Percentiles rank a stretch among this genome's conserved stretches.
Evolutionary conservation across 2,329 filamentous ascomycete genomes (phyloP).

Genomic region (Phaeomoniella chlamydospora): DNA sequence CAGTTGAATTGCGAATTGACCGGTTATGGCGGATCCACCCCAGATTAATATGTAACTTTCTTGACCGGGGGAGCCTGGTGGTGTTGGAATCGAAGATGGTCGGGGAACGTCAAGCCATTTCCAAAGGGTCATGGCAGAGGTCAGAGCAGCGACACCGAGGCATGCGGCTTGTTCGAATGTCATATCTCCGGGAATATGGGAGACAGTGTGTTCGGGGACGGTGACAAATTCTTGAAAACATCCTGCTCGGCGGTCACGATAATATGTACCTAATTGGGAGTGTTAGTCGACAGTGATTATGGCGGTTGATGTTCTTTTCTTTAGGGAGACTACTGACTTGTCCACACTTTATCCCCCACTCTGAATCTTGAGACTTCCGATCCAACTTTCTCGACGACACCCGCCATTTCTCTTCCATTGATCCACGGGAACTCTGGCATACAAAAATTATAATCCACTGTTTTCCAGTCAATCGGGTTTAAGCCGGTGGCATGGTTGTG

Average conservation of each 20-base stretch:
- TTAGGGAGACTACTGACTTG: too few relatives aligned
- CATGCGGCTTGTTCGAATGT: constrained; percentile 20
- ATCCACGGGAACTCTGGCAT: constrained; percentile 23
- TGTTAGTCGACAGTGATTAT: too few relatives aligned
- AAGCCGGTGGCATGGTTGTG: constrained; percentile 17
- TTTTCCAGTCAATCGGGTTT: constrained; percentile 27
- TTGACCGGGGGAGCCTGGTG: constrained; percentile 5
- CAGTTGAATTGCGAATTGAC: constrained; percentile 26
- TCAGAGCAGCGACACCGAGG: constrained; percentile 25
- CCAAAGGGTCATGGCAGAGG: constrained; percentile 27
- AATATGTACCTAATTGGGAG: constrained; percentile 23
- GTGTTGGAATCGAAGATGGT: constrained; percentile 7
- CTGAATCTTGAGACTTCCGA: constrained; percentile 11
- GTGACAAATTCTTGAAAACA: constrained; percentile 28
- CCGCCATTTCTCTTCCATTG: constrained; percentile 18
- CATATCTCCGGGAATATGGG: constrained; percentile 19
- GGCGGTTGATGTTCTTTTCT: too few relatives aligned
- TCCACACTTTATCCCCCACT: constrained; percentile 18
- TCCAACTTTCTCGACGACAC: constrained; percentile 15
- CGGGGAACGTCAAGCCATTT: constrained; percentile 22
- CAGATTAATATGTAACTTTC: constrained; percentile 20
- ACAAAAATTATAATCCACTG: constrained; percentile 28
- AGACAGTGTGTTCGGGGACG: constrained; percentile 26
- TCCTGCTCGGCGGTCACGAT: constrained; percentile 24
- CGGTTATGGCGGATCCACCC: constrained; percentile 27